These are phyloP conservation scores for Tephrocybe sp. DNA, from an alignment of 768 basidiomycete species.

Conservation along the genomic window DNA sequence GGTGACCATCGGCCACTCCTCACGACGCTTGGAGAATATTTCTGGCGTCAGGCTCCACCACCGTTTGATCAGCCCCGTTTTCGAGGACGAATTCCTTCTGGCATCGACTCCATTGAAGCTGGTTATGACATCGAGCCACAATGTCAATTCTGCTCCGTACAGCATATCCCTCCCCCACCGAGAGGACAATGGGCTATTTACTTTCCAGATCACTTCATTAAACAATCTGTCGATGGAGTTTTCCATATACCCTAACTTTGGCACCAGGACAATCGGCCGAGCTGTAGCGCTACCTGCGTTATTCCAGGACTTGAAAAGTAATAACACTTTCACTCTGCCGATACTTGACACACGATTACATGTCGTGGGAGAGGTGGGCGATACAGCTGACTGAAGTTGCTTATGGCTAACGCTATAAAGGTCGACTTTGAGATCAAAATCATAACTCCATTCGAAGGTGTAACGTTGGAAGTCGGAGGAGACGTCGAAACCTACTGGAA, in stretches of 20 bases:
- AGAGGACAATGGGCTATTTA: slow-evolving; percentile 68
- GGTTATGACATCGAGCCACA: slow-evolving; percentile 88
- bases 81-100: slow-evolving; percentile 63
- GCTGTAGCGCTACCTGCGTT: slow-evolving; percentile 81
- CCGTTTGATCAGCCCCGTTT: slow-evolving; percentile 67
- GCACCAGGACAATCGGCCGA: slow-evolving; percentile 92
- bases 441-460: slow-evolving; percentile 86
- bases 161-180: slow-evolving; percentile 83
- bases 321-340: slow-evolving; percentile 61
- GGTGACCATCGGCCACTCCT: slow-evolving; percentile 74
- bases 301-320: slow-evolving; percentile 56
- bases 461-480: slow-evolving; percentile 91
- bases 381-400: slow-evolving; percentile 3
- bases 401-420: slow-evolving; percentile 34
- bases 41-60: slow-evolving; percentile 67
- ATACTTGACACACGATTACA: slow-evolving; percentile 91
- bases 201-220: slow-evolving; percentile 81
- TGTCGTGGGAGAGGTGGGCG: slow-evolving; percentile 84
- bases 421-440: slow-evolving; percentile 87
- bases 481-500: slow-evolving; percentile 99
- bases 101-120: slow-evolving; percentile 87
- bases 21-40: slow-evolving; percentile 31
- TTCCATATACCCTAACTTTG: slow-evolving; percentile 96
- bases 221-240: slow-evolving; percentile 81
- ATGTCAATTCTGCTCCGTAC: slow-evolving; percentile 84